Conservation (phyloP, 805 yeast species). For the Cyberlindnera misumaiensis region DNA sequence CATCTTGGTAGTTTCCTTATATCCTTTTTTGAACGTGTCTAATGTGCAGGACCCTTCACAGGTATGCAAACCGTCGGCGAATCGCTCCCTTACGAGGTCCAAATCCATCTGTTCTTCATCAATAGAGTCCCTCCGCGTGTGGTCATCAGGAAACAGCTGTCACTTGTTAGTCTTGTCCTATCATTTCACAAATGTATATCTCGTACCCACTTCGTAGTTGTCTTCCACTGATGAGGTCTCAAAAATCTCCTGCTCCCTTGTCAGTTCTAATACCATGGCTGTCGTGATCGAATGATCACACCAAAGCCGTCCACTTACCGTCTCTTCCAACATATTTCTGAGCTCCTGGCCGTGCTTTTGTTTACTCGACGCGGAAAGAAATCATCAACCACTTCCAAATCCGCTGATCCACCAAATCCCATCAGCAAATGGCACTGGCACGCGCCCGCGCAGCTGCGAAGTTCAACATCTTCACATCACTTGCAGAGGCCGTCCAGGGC, state of each 20-base stretch:
- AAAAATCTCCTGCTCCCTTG: constrained; percentile 30
- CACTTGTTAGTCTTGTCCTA: too few species aligned
- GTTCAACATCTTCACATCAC: constrained; percentile 37
- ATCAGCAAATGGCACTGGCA: neutral
- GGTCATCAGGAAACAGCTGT: neutral
- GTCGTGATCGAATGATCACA: constrained; percentile 15
- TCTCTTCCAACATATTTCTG: neutral
- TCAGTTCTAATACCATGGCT: constrained; percentile 2
- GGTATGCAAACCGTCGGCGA: constrained; percentile 1
- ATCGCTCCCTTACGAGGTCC: neutral
- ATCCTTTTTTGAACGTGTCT: neutral
- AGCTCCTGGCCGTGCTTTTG: neutral
- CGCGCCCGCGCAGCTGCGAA: neutral
- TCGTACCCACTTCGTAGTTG: constrained; percentile 26
- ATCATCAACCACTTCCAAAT: too few species aligned
- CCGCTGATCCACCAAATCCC: too few species aligned
- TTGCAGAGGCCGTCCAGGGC: constrained; percentile 7
- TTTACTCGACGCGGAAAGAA: too few species aligned
- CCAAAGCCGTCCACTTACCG: constrained; percentile 2
- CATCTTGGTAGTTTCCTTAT: constrained; percentile 32
- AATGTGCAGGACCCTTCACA: constrained; percentile 22
- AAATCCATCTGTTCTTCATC: neutral
- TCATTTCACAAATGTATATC: too few species aligned
- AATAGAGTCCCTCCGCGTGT: constrained; percentile 19
- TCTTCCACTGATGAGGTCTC: constrained; percentile 39